phyloP scores from a whole-genome alignment of 2,329 filamentous ascomycete species.

The Talaromyces sp. region DNA sequence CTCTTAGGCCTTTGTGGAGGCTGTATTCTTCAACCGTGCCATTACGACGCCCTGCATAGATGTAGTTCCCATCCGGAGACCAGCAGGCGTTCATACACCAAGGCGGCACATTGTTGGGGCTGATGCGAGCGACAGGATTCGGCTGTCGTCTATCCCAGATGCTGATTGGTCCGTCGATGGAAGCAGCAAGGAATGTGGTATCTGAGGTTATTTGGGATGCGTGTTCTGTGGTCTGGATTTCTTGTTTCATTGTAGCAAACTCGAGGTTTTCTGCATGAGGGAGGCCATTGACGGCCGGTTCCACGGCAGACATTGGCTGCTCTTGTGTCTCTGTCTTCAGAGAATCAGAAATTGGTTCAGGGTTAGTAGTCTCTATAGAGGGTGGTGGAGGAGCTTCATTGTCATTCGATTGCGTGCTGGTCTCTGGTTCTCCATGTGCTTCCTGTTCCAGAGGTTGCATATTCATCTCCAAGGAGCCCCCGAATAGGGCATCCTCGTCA shows the following conservation, averaged over 20 bases:
- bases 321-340: slow-evolving; percentile 1
- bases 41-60: slow-evolving; percentile 88
- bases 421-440: slow-evolving; percentile 26
- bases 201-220: slow-evolving; percentile 51
- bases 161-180: slow-evolving; percentile 43
- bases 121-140: slow-evolving; percentile 72
- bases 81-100: slow-evolving; percentile 98
- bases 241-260: slow-evolving; percentile 18
- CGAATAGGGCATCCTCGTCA: slow-evolving; percentile 81
- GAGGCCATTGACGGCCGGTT: slow-evolving; percentile 29
- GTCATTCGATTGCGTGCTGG: slow-evolving; percentile 16
- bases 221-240: slow-evolving; percentile 19
- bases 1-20: slow-evolving; percentile 71
- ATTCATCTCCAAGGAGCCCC: slow-evolving; percentile 60
- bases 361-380: slow-evolving; percentile 16
- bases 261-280: slow-evolving; percentile 38
- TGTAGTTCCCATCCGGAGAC: slow-evolving; percentile 90
- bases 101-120: slow-evolving; percentile 70
- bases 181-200: slow-evolving; percentile 78
- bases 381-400: slow-evolving; percentile 7
- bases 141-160: slow-evolving; percentile 56
- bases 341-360: neutral
- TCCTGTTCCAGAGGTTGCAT: slow-evolving; percentile 48
- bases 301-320: slow-evolving; percentile 20
- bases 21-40: slow-evolving; percentile 91